Percentiles rank a stretch among this genome's conserved stretches.
These are phyloP conservation scores for Paracoccidioides lutzii DNA, from an alignment of 2,329 filamentous ascomycete species.

Conservation along the genomic window DNA sequence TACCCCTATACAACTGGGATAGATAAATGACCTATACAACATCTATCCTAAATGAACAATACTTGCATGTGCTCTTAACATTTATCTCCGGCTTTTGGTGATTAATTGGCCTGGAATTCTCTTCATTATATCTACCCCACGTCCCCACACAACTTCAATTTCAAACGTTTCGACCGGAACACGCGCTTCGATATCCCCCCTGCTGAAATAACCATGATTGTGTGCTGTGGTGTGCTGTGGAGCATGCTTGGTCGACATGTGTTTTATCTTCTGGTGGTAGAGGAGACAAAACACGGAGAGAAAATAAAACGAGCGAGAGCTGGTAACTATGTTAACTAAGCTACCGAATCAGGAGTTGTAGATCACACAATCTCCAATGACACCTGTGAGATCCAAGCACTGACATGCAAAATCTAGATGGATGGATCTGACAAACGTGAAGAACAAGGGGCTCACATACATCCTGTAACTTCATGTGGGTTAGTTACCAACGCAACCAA, in stretches of 20 bases:
- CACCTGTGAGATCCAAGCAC: not conserved
- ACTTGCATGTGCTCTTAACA: too few relatives aligned
- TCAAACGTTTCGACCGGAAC: slow-evolving; percentile 41
- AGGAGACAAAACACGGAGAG: slow-evolving; percentile 51
- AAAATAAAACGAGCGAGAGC: slow-evolving; percentile 32
- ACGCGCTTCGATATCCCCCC: slow-evolving; percentile 36
- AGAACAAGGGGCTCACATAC: slow-evolving; percentile 51
- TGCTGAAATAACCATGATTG: slow-evolving; percentile 17
- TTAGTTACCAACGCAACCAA: too few relatives aligned
- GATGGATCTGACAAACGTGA: slow-evolving; percentile 52
- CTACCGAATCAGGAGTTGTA: slow-evolving; percentile 53
- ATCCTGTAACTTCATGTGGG: too few relatives aligned
- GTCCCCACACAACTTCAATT: too few relatives aligned
- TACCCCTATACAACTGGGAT: too few relatives aligned
- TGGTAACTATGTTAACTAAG: slow-evolving; percentile 42
- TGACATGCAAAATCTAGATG: slow-evolving; percentile 22
- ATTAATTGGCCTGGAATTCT: too few relatives aligned
- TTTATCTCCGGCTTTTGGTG: too few relatives aligned
- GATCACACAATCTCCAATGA: slow-evolving; percentile 6
- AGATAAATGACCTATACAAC: too few relatives aligned
- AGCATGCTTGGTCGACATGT: slow-evolving; percentile 36
- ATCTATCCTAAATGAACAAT: too few relatives aligned
- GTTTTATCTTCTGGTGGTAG: slow-evolving; percentile 54
- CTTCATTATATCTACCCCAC: too few relatives aligned
- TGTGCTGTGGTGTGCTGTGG: slow-evolving; percentile 16